Percentiles rank a stretch among this genome's conserved stretches.
Evolutionary conservation across 805 yeast species (phyloP).

Genomic region (Suhomyces pyralidae): DNA sequence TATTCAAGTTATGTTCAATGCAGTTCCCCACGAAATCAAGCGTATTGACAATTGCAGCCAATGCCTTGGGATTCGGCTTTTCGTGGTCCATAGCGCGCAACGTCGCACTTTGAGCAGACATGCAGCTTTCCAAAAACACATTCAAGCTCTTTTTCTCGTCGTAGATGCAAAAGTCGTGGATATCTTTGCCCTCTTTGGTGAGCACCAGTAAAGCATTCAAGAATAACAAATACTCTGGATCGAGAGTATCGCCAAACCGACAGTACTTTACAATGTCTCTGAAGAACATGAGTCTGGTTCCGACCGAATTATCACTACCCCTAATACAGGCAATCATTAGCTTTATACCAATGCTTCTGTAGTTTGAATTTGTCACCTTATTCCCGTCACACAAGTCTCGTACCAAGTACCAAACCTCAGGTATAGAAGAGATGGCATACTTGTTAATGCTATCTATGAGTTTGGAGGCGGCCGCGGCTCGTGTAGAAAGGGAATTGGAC

Average conservation of each 20-base stretch:
- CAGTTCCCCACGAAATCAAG: conserved; percentile 42
- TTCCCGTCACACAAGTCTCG: conserved; percentile 46
- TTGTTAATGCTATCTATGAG: conserved; percentile 50
- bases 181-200: conserved; percentile 53
- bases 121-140: conserved; percentile 9
- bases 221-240: conserved; percentile 52
- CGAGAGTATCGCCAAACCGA: conserved; percentile 25
- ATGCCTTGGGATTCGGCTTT: background rate
- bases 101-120: background rate
- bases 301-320: conserved; percentile 49
- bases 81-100: background rate
- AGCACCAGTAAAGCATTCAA: conserved; percentile 44
- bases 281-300: conserved; percentile 54
- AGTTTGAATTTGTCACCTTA: conserved; percentile 25
- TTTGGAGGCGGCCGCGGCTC: conserved; percentile 50
- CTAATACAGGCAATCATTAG: conserved; percentile 56
- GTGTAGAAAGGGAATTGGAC: conserved; percentile 31
- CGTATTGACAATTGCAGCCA: conserved; percentile 13
- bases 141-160: conserved; percentile 30
- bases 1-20: conserved; percentile 45
- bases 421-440: conserved; percentile 54
- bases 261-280: conserved; percentile 52
- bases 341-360: conserved; percentile 46
- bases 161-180: conserved; percentile 49
- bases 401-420: conserved; percentile 75